Conservation (phyloP, 2,329 filamentous ascomycete genomes). For the Didymella keratinophila region DNA sequence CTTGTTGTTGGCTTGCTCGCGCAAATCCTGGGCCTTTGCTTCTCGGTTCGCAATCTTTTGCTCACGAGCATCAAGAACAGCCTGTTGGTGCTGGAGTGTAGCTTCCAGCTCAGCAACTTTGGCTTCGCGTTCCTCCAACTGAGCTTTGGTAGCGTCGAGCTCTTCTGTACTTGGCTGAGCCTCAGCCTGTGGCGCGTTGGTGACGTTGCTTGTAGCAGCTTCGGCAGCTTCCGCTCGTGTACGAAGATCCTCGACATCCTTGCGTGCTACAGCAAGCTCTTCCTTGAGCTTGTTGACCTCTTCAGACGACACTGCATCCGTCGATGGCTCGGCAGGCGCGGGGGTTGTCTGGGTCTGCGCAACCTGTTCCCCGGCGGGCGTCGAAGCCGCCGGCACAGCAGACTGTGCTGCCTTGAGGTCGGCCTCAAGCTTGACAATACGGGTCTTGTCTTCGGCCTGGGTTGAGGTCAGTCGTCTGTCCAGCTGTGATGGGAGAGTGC, state of each 20-base stretch:
- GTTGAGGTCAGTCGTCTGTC: conserved; percentile 23
- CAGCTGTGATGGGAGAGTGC: no score
- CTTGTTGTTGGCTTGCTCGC: conserved; percentile 69
- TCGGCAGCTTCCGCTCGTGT: conserved; percentile 43
- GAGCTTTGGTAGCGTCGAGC: conserved; percentile 47
- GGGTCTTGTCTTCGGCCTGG: conserved; percentile 52
- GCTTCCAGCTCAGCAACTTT: conserved; percentile 52
- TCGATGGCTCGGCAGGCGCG: conserved; percentile 10
- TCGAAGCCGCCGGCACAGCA: conserved; percentile 14
- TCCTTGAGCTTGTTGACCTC: conserved; percentile 38
- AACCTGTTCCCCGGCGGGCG: conserved; percentile 25
- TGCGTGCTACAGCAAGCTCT: conserved; percentile 55
- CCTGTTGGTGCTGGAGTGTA: conserved; percentile 49
- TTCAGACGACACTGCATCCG: conserved; percentile 22
- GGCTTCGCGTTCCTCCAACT: conserved; percentile 41
- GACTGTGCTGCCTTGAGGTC: conserved; percentile 43
- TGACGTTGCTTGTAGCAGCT: conserved; percentile 18
- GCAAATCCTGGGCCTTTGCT: conserved; percentile 35
- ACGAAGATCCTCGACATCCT: conserved; percentile 57
- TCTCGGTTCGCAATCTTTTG: conserved; percentile 29
- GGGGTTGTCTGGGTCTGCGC: conserved; percentile 22
- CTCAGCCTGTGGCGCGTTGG: conserved; percentile 33
- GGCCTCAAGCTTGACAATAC: conserved; percentile 45
- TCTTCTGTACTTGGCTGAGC: conserved; percentile 60
- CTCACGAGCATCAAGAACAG: conserved; percentile 27